Evolutionary conservation across 768 basidiomycete genomes (phyloP).

Genomic region (Boletus rubroflammeus): DNA sequence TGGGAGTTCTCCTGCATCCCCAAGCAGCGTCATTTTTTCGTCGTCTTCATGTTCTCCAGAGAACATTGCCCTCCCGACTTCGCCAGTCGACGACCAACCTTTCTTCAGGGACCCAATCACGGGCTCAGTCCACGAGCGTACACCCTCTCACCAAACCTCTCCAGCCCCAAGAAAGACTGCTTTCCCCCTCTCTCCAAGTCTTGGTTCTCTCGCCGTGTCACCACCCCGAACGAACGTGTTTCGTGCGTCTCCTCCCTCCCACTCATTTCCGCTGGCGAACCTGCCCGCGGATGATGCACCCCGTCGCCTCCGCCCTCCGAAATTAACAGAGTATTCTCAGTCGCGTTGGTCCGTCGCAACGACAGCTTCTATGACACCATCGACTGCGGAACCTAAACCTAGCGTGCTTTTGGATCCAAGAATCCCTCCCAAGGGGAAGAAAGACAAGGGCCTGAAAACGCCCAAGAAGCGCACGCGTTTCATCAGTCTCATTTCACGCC

Average conservation of each 20-base stretch:
- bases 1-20: conserved; percentile 23
- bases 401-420: conserved; percentile 6
- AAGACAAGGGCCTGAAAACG: conserved; percentile 21
- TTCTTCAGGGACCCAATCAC: background rate
- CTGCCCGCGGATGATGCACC: background rate
- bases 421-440: conserved; percentile 17
- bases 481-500: conserved; percentile 30
- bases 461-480: conserved; percentile 32
- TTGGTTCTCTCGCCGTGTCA: background rate
- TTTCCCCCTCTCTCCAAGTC: conserved; percentile 7
- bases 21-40: conserved; percentile 17
- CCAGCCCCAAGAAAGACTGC: background rate
- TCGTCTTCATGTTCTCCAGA: conserved; percentile 19
- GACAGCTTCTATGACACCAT: conserved; percentile 26
- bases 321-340: conserved; percentile 8
- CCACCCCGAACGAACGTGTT: conserved; percentile 5
- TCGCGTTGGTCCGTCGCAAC: conserved; percentile 32
- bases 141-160: conserved; percentile 3
- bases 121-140: background rate
- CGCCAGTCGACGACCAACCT: conserved; percentile 13
- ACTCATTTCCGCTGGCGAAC: background rate
- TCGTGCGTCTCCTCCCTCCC: conserved; percentile 8
- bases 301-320: conserved; percentile 4
- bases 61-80: conserved; percentile 25
- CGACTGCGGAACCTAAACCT: conserved; percentile 9